A percentile compares a stretch with the other conserved stretches of the same genome.
These are phyloP conservation scores for Echeveria elegans DNA, from an alignment of 164 flowering plant species.

Conservation along the genomic window DNA sequence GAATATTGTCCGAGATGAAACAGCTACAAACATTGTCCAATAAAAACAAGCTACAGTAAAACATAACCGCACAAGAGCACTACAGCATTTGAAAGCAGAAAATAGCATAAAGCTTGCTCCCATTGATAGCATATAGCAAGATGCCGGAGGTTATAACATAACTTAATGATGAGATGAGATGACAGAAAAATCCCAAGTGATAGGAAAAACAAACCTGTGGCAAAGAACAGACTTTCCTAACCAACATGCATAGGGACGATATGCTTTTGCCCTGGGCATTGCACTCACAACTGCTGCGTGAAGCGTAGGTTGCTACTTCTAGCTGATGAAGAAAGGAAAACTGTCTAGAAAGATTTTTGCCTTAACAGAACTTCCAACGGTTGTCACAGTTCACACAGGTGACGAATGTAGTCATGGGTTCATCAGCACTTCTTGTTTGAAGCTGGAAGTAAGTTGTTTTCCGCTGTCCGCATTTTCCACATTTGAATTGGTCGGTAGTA, in stretches of 20 bases:
- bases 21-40: too few species aligned
- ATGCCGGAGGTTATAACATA: neutral
- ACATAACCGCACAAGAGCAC: too few species aligned
- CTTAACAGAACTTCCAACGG: slow-evolving; percentile 87
- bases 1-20: neutral
- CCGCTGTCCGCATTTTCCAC: slow-evolving; percentile 80
- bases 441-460: slow-evolving; percentile 75
- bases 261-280: too few species aligned
- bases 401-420: slow-evolving; percentile 94
- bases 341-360: neutral
- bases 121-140: neutral
- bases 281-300: neutral
- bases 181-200: neutral
- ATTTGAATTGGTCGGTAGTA: slow-evolving; percentile 79
- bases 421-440: slow-evolving; percentile 99
- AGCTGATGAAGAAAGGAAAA: neutral
- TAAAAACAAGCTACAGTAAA: too few species aligned
- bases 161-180: neutral
- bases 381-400: slow-evolving; percentile 85
- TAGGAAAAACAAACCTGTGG: neutral
- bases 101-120: neutral
- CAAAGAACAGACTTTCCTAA: neutral
- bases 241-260: neutral
- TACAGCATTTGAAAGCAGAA: too few species aligned
- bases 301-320: neutral